Evolutionary conservation across 2,329 filamentous ascomycete species (phyloP).

Genomic region (Arthrobotrys sphaeroides): DNA sequence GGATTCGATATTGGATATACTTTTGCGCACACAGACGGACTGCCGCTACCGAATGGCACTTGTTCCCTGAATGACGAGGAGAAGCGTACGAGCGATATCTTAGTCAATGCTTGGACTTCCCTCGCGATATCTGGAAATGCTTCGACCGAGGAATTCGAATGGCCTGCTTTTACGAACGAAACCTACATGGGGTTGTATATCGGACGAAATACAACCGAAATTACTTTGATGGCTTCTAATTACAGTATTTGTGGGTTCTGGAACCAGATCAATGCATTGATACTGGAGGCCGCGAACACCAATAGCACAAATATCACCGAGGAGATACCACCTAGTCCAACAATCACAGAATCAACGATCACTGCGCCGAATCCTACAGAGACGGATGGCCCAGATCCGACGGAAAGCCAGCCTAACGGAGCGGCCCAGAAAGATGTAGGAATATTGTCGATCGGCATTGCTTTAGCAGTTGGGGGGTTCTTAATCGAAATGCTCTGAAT

Average conservation of each 20-base stretch:
- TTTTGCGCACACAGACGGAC: constrained; percentile 2
- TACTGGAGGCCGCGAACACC: constrained; percentile 20
- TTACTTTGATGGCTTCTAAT: neutral
- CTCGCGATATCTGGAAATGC: constrained; percentile 17
- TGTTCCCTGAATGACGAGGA: constrained; percentile 19
- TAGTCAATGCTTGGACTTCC: constrained; percentile 10
- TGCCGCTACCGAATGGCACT: constrained; percentile 23
- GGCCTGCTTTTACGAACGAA: constrained; percentile 30
- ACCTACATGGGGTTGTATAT: constrained; percentile 30
- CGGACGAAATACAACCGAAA: constrained; percentile 12
- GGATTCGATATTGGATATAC: constrained; percentile 20
- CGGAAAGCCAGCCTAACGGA: constrained; percentile 1
- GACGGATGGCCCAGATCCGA: neutral
- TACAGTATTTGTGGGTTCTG: constrained; percentile 40
- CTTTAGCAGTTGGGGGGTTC: neutral
- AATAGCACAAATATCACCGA: constrained; percentile 17
- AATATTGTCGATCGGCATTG: neutral
- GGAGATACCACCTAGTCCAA: constrained; percentile 4
- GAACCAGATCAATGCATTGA: constrained; percentile 9
- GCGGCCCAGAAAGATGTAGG: neutral
- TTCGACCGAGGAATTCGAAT: constrained; percentile 15
- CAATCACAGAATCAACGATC: neutral
- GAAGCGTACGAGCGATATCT: constrained; percentile 1
- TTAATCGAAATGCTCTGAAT: neutral
- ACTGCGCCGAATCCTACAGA: neutral